Evolutionary conservation across 2,329 filamentous ascomycete species (phyloP).

Genomic region (Fusarium sp.): DNA sequence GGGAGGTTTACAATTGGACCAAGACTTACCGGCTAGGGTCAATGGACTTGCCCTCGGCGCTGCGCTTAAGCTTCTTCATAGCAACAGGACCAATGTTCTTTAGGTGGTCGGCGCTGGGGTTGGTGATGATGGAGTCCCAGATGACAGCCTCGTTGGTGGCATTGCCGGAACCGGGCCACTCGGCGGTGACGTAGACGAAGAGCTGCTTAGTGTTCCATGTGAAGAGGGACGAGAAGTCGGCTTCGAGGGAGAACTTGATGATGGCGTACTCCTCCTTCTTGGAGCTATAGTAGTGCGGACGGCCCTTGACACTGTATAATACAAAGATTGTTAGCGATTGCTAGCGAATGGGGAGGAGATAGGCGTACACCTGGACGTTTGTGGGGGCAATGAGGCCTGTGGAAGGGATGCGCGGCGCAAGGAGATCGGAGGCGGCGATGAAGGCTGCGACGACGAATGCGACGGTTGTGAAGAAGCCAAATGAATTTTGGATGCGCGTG

Average conservation of each 20-base stretch:
- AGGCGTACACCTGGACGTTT: constrained; percentile 84
- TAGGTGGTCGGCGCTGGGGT: constrained; percentile 71
- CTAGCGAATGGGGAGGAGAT: constrained; percentile 1
- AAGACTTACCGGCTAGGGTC: constrained; percentile 64
- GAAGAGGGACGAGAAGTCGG: constrained; percentile 91
- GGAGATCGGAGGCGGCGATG: constrained; percentile 83
- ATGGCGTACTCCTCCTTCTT: constrained; percentile 97
- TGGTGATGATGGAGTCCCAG: constrained; percentile 95
- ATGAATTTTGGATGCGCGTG: constrained; percentile 88
- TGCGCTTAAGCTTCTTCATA: constrained; percentile 71
- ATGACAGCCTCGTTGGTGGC: constrained; percentile 81
- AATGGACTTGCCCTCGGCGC: constrained; percentile 68
- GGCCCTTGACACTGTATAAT: constrained; percentile 77
- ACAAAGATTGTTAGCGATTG: constrained; percentile 2
- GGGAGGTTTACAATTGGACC: neutral
- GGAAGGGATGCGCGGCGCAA: constrained; percentile 74
- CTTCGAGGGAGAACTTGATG: constrained; percentile 91
- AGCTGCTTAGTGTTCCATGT: constrained; percentile 99
- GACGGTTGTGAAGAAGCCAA: constrained; percentile 98
- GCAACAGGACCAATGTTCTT: constrained; percentile 68
- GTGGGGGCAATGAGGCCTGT: constrained; percentile 69
- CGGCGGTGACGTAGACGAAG: constrained; percentile 94
- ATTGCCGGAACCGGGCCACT: constrained; percentile 62
- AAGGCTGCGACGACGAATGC: constrained; percentile 82
- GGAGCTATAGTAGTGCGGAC: constrained; percentile 93